Percentiles rank a stretch among this genome's conserved stretches.
Conservation (phyloP, 345 rosid genomes). For the Ceriops zippeliana region DNA sequence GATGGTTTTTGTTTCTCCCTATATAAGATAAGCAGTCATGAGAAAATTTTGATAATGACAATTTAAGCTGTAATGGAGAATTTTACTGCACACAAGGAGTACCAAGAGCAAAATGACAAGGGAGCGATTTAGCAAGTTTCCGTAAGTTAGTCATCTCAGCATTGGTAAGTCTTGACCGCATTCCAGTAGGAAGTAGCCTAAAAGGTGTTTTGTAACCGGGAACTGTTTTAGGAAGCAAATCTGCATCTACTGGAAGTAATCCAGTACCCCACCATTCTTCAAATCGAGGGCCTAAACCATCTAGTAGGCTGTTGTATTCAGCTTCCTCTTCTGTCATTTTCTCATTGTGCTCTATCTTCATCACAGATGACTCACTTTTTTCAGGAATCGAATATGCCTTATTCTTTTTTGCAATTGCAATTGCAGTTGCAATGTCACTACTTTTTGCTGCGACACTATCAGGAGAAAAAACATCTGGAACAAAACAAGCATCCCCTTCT, state of each 20-base stretch:
- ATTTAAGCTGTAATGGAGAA: slow-evolving; percentile 13
- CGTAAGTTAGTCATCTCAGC: slow-evolving; percentile 94
- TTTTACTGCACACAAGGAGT: slow-evolving; percentile 22
- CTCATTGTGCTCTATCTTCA: slow-evolving; percentile 30
- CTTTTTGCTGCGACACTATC: slow-evolving; percentile 23
- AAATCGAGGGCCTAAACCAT: slow-evolving; percentile 89
- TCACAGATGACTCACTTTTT: slow-evolving; percentile 37
- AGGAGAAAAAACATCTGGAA: slow-evolving; percentile 69
- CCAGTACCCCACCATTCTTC: slow-evolving; percentile 99
- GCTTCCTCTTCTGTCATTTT: slow-evolving; percentile 75
- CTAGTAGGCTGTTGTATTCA: slow-evolving; percentile 66
- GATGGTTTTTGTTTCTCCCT: slow-evolving; percentile 98
- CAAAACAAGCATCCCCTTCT: slow-evolving; percentile 55
- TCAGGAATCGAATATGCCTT: slow-evolving; percentile 14
- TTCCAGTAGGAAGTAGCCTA: slow-evolving; percentile 95
- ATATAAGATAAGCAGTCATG: slow-evolving; percentile 23
- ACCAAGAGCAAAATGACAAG: slow-evolving; percentile 99
- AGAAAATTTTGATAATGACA: slow-evolving; percentile 12
- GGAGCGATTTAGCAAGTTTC: slow-evolving; percentile 83
- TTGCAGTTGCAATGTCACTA: slow-evolving; percentile 25
- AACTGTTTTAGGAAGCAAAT: slow-evolving; percentile 74
- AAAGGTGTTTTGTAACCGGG: slow-evolving; percentile 90
- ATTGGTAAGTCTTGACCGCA: slow-evolving; percentile 85
- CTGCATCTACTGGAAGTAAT: slow-evolving; percentile 92
- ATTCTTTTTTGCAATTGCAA: too few relatives aligned